Conservation (phyloP, 805 yeast genomes). For the Priceomyces medius region DNA sequence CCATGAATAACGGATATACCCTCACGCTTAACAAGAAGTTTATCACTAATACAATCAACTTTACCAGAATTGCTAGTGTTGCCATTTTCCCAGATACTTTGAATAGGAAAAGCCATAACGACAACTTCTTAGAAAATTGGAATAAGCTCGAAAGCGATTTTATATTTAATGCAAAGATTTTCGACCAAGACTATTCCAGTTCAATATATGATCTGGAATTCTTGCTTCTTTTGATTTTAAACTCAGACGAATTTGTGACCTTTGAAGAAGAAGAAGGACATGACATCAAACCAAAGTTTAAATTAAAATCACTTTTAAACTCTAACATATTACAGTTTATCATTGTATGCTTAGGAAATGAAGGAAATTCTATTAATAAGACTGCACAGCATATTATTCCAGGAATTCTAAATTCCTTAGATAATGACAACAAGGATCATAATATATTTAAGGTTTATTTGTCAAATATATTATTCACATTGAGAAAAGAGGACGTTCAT, state of each 20-base stretch:
- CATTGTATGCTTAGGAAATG: conserved; percentile 45
- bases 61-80: neutral
- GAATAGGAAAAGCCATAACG: neutral
- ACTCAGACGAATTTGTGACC: conserved; percentile 61
- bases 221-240: conserved; percentile 56
- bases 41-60: conserved; percentile 46
- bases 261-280: conserved; percentile 23
- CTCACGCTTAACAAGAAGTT: conserved; percentile 51
- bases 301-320: conserved; percentile 57
- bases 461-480: conserved; percentile 43
- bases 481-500: conserved; percentile 15
- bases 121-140: neutral
- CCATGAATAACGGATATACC: conserved; percentile 44
- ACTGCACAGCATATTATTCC: conserved; percentile 46
- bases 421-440: conserved; percentile 53
- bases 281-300: conserved; percentile 33
- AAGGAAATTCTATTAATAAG: conserved; percentile 17
- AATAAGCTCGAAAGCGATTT: neutral
- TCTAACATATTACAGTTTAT: conserved; percentile 53
- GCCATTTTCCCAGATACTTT: no score
- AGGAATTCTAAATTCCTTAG: conserved; percentile 44
- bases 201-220: conserved; percentile 69
- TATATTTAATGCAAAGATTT: conserved; percentile 11
- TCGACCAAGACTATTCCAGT: conserved; percentile 21
- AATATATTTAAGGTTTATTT: conserved; percentile 54